These are phyloP conservation scores for Cryptosporidium sp. DNA, from an alignment of 169 alveolate genomes.

Conservation along the genomic window DNA sequence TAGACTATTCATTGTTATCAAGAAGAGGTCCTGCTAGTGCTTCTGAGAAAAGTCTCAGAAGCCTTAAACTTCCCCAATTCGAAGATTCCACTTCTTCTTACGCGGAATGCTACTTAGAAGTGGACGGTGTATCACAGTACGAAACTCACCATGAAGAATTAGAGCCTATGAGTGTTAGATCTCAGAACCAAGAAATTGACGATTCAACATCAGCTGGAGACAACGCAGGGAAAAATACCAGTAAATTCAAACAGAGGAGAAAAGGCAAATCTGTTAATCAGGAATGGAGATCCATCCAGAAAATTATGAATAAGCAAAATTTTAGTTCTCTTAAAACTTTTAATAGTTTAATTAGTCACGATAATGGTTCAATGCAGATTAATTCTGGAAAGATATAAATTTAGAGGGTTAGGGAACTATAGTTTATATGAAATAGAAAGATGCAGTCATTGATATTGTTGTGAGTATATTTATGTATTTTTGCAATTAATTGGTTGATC, in stretches of 20 bases:
- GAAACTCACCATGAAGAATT: slow-evolving; percentile 63
- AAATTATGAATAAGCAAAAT: slow-evolving; percentile 29
- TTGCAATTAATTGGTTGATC: neutral
- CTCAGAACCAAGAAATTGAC: neutral
- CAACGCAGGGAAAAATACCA: neutral
- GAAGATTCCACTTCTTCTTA: slow-evolving; percentile 28
- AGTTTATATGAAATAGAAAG: neutral
- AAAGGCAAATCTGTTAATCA: slow-evolving; percentile 12
- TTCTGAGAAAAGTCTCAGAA: neutral
- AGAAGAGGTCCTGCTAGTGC: slow-evolving; percentile 24
- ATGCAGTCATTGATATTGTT: neutral
- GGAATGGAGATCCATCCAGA: slow-evolving; percentile 41
- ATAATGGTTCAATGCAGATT: neutral
- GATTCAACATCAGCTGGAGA: neutral
- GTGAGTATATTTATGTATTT: neutral
- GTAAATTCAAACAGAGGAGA: slow-evolving; percentile 2
- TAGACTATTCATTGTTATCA: slow-evolving; percentile 8
- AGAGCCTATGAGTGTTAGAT: neutral
- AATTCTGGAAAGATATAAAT: neutral
- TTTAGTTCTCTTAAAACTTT: slow-evolving; percentile 27
- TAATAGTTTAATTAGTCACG: neutral
- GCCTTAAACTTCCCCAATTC: slow-evolving; percentile 12
- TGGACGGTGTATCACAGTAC: slow-evolving; percentile 27
- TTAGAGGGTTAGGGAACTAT: neutral
- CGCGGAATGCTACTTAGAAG: slow-evolving; percentile 60